These are phyloP conservation scores for Zhuliangozyma parablackwelliae DNA, from an alignment of 1,139 yeast species.

Conservation along the genomic window DNA sequence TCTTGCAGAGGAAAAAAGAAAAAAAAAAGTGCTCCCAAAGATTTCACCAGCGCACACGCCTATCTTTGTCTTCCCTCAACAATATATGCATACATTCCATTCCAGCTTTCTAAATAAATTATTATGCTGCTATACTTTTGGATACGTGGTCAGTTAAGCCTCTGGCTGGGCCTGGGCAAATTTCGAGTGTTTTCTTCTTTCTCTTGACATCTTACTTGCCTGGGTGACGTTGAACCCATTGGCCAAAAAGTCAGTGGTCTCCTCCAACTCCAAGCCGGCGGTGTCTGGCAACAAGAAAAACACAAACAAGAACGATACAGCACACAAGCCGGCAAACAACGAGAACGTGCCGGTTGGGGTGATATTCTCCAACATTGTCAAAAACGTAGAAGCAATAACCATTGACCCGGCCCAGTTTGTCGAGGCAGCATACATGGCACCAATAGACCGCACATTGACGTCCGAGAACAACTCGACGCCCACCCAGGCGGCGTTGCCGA, in stretches of 20 bases:
- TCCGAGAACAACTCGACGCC: constrained; percentile 94
- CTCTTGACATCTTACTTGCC: constrained; percentile 59
- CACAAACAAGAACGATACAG: constrained; percentile 65
- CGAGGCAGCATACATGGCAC: constrained; percentile 88
- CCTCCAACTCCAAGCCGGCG: constrained; percentile 85
- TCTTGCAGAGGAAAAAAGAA: too few species aligned
- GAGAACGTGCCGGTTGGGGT: constrained; percentile 95
- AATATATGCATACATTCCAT: too few species aligned
- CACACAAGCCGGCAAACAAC: constrained; percentile 79
- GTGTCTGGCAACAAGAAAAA: constrained; percentile 89
- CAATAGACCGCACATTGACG: constrained; percentile 81
- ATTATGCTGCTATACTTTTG: too few species aligned
- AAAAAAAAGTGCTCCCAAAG: too few species aligned
- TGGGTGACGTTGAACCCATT: constrained; percentile 82
- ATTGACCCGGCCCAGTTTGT: constrained; percentile 95
- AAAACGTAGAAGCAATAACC: constrained; percentile 83
- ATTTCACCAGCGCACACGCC: too few species aligned
- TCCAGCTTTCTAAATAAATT: too few species aligned
- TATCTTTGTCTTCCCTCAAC: too few species aligned
- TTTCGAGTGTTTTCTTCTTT: constrained; percentile 29
- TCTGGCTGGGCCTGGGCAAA: constrained; percentile 9
- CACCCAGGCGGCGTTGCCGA: constrained; percentile 98
- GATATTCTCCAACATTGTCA: constrained; percentile 88
- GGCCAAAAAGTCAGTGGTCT: constrained; percentile 72
- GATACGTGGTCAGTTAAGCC: background rate